Conservation (phyloP, 192 early-diverging fungal species). For the Coemansia sp. region DNA sequence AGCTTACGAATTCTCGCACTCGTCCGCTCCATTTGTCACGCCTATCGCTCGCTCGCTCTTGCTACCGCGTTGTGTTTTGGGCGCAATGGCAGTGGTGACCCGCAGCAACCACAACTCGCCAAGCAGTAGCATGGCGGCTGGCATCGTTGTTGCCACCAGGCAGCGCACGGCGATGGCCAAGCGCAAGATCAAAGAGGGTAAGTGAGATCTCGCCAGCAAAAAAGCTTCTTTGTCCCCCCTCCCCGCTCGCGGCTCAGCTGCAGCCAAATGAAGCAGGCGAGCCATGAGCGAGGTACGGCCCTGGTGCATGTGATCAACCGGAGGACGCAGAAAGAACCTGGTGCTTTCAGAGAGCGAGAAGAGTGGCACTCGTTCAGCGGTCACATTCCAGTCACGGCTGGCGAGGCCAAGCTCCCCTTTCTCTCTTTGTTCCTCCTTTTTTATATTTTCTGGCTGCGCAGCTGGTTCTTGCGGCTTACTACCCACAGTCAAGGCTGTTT, state of each 20-base stretch:
- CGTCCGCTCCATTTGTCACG: neutral
- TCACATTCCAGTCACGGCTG: conserved; percentile 7
- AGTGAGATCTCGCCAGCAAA: neutral
- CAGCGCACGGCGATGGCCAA: conserved; percentile 21
- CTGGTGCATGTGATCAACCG: neutral
- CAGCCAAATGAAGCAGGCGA: too few relatives aligned
- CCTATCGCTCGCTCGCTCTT: neutral
- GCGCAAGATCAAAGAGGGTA: conserved; percentile 45
- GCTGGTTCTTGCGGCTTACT: conserved; percentile 2
- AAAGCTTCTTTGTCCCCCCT: too few relatives aligned
- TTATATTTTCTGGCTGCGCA: conserved; percentile 3
- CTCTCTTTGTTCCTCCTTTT: neutral
- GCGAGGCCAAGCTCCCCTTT: neutral
- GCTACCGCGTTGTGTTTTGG: neutral
- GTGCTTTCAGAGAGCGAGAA: neutral
- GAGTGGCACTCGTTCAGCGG: neutral
- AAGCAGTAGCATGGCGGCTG: conserved; percentile 8
- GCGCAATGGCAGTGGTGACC: conserved; percentile 42
- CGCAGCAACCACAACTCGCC: conserved; percentile 25
- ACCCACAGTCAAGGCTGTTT: neutral
- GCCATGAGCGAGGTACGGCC: neutral
- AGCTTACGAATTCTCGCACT: neutral
- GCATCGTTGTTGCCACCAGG: neutral
- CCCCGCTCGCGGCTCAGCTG: neutral
- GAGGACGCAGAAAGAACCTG: neutral